Percentiles rank a stretch among this genome's conserved stretches.
Conservation (phyloP, 257 asterid species). For the Solanum peruvianum region DNA sequence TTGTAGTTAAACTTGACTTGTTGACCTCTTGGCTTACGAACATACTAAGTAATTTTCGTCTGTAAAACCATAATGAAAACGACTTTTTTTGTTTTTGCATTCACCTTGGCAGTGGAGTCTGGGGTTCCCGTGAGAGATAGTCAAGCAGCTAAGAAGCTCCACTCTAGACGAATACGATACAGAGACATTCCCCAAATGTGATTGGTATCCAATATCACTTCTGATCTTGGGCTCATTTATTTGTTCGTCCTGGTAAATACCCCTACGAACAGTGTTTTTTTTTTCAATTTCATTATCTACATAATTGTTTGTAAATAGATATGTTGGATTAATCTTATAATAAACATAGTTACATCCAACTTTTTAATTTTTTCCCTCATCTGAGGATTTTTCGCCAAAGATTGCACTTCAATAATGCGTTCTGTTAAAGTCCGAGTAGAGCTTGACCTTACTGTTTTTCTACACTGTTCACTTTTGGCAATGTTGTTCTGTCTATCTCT, state of each 20-base stretch:
- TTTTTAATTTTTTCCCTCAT: background rate
- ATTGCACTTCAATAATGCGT: background rate
- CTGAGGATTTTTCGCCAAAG: background rate
- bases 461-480: background rate
- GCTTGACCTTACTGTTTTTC: background rate
- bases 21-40: background rate
- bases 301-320: background rate
- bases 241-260: background rate
- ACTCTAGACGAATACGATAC: background rate
- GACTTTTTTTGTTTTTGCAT: background rate
- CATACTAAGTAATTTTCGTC: background rate
- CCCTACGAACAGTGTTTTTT: background rate
- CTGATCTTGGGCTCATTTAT: background rate
- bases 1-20: conserved; percentile 1
- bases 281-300: background rate
- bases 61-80: background rate
- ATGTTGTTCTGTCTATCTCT: background rate
- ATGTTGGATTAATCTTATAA: background rate
- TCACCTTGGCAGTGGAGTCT: background rate
- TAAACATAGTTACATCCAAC: background rate
- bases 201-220: background rate
- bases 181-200: background rate
- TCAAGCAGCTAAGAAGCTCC: background rate
- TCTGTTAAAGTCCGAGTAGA: background rate
- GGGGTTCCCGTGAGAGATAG: background rate